Percentiles rank a stretch among this genome's conserved stretches.
Conservation (phyloP, 495 filamentous ascomycete species). For the Parathielavia appendiculata region DNA sequence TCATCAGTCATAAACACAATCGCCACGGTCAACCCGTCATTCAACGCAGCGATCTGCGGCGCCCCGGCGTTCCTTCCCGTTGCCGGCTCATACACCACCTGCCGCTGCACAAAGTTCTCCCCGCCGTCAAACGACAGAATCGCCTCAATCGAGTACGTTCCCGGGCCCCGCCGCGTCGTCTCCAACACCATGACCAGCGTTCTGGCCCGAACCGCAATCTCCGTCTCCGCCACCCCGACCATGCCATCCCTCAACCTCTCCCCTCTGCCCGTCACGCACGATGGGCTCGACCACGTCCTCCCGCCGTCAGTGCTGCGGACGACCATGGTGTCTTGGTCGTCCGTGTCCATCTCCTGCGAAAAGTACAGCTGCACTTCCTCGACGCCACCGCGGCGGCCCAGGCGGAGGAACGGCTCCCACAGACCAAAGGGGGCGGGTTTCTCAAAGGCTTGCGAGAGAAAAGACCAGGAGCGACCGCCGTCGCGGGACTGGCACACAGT, state of each 20-base stretch:
- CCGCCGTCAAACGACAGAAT: slow-evolving; percentile 56
- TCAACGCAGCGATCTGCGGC: slow-evolving; percentile 53
- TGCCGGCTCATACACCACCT: slow-evolving; percentile 47
- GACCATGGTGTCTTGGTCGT: slow-evolving; percentile 55
- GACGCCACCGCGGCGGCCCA: slow-evolving; percentile 32
- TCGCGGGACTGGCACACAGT: slow-evolving; percentile 55
- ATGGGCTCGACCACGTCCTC: slow-evolving; percentile 43
- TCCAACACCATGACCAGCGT: slow-evolving; percentile 56
- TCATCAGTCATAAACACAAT: slow-evolving; percentile 61
- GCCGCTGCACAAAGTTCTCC: slow-evolving; percentile 47
- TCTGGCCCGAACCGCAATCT: slow-evolving; percentile 23
- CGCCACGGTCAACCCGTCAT: slow-evolving; percentile 46
- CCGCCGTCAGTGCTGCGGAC: slow-evolving; percentile 53
- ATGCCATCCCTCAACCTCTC: slow-evolving; percentile 51
- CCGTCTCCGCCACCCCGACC: slow-evolving; percentile 46
- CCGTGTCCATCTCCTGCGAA: slow-evolving; percentile 31
- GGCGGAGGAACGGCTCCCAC: slow-evolving; percentile 61
- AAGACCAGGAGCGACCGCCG: slow-evolving; percentile 50
- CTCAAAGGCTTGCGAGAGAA: slow-evolving; percentile 47
- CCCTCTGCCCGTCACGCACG: slow-evolving; percentile 29
- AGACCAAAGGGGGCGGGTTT: slow-evolving; percentile 37
- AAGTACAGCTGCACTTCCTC: slow-evolving; percentile 54
- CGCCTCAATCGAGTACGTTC: slow-evolving; percentile 52
- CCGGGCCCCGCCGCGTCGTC: slow-evolving; percentile 44
- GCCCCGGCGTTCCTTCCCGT: slow-evolving; percentile 48